Evolutionary conservation across 345 rosid genomes (phyloP).

Genomic region (Gossypioides kirkii): DNA sequence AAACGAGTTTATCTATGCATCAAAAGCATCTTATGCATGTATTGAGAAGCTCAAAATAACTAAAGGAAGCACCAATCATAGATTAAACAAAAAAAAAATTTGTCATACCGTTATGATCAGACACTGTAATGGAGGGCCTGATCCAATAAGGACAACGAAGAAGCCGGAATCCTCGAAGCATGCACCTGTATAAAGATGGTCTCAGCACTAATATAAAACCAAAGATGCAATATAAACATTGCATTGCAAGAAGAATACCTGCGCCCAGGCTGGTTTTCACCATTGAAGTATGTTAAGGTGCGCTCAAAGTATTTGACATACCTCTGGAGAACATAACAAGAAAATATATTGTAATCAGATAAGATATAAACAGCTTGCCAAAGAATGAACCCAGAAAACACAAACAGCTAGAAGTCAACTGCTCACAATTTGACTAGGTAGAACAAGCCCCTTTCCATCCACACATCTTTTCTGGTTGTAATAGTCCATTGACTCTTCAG

Average conservation of each 20-base stretch:
- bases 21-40: not conserved
- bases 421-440: slow-evolving; percentile 88
- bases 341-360: not conserved
- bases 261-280: slow-evolving; percentile 74
- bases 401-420: not conserved
- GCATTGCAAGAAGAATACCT: slow-evolving; percentile 35
- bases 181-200: slow-evolving; percentile 46
- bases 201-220: slow-evolving; percentile 12
- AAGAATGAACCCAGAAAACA: not conserved
- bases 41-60: not conserved
- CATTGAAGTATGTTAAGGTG: slow-evolving; percentile 64
- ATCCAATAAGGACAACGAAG: slow-evolving; percentile 89
- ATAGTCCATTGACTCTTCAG: slow-evolving; percentile 82
- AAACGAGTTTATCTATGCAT: not conserved
- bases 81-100: not conserved
- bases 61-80: not conserved
- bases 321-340: slow-evolving; percentile 36
- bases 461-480: slow-evolving; percentile 82
- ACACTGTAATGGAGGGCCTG: slow-evolving; percentile 68
- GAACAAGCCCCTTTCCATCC: slow-evolving; percentile 81
- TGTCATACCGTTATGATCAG: slow-evolving; percentile 61
- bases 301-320: slow-evolving; percentile 82
- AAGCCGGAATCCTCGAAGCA: slow-evolving; percentile 82
- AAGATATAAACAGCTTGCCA: not conserved
- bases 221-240: not conserved